Base-by-base conservation (phyloP, 2,329 filamentous ascomycete species). In the Neofusicoccum ribis region DNA sequence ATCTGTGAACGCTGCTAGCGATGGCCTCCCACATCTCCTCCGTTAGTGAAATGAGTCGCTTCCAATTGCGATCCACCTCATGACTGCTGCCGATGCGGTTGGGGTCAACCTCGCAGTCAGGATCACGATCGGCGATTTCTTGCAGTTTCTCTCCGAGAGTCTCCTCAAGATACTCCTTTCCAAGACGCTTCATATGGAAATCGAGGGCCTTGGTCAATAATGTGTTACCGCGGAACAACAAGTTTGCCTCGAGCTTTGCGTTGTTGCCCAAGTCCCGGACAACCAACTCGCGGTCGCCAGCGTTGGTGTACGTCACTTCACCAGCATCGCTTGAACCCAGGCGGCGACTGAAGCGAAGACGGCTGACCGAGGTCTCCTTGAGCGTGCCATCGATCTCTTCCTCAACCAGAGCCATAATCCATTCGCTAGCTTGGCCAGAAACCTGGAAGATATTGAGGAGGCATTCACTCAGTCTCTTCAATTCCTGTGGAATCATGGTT, bases 391-490 rank as follows among this genome's bases (percentile, higher is more conserved):
- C 95, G 65, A 99, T 98, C 77, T 99, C 95, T 73, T 98, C 94
- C 77, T 99, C 95, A 0, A 97, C 91, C 46, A 99, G 82, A 2
- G 92, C 89, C 83, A 92, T 95, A 23, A 99, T 85, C 95, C 95
- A 99, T 66, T 97, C 92, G 49, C 86, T 85, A 2, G 91, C 91
- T 43, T 87, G 87, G 0, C 92, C 92, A 2, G 93, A 94, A 3
- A 96, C 93, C 74, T 99, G 95, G 72, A 94, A 99, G 61, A 99
- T 96, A 74, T 98, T 96, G 68, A 98, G 81, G 43, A 98, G 87
- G 34, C 91, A 88, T 73, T 97, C 93, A 2, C 93, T 91, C 8
- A 98, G 78, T n/a, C 87, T 85, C 62, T 90, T 90, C 39, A 97
- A 82, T 72, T 92, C 91, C 2, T 88, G 86, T 0, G 92, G 90